These are phyloP conservation scores for Elsinoe necatrix DNA, from an alignment of 2,329 filamentous ascomycete genomes.

Conservation along the genomic window DNA sequence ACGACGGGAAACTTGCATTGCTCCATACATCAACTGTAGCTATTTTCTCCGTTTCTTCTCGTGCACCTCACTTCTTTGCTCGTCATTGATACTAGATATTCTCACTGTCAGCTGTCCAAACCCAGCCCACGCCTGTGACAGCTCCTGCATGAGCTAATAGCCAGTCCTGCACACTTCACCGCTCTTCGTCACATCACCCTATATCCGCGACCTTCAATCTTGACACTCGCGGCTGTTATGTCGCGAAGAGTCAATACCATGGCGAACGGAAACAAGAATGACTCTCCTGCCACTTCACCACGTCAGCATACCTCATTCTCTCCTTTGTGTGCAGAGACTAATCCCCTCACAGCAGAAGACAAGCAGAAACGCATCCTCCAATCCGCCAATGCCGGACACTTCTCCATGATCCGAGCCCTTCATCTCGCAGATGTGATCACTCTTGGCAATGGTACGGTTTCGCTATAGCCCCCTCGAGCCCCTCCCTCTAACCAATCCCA, in stretches of 20 bases:
- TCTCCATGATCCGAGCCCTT: conserved; percentile 52
- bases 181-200: not conserved
- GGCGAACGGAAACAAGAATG: conserved; percentile 12
- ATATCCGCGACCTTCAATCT: not conserved
- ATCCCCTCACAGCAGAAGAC: conserved; percentile 48
- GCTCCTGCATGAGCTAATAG: not conserved
- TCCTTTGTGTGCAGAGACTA: not conserved
- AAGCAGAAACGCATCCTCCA: conserved; percentile 70
- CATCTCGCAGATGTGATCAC: conserved; percentile 80
- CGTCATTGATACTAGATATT: not conserved
- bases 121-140: not conserved
- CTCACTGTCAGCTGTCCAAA: not conserved
- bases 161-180: not conserved
- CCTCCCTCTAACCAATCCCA: conserved; percentile 25
- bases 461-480: not conserved
- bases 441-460: conserved; percentile 57
- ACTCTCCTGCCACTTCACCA: not conserved
- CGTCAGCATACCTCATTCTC: not conserved
- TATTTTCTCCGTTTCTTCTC: not conserved
- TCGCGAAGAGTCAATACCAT: conserved; percentile 7
- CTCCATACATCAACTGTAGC: not conserved
- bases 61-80: not conserved
- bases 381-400: conserved; percentile 59
- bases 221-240: not conserved
- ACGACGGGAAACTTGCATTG: not conserved